Evolutionary conservation across 2,329 filamentous ascomycete genomes (phyloP), one percentile per base, ranked within the genome.

Genomic region (Aspergillus brasiliensis): DNA sequence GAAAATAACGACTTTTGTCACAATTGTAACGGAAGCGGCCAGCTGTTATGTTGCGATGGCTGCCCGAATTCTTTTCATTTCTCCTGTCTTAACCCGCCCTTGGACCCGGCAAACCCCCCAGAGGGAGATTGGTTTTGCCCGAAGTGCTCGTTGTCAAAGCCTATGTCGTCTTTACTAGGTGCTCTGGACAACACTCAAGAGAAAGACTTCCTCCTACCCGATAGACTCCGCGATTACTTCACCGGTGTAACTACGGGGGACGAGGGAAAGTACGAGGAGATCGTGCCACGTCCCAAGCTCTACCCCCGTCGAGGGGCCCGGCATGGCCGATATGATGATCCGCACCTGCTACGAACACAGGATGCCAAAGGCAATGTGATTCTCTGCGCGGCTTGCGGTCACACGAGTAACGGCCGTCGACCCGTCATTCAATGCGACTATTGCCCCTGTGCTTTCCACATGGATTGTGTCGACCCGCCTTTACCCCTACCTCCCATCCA

Each of bases 1-100:
- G 89, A 97, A 63, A 96, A 96, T 75, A 91, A 95, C 75, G 94
- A 98, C 75, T 89, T 90, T 72, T 99, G 94, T 80, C 89, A 89
- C 62, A 87, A 92, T 48, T 99, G 95, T 78, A 87, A 89, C 70
- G 90, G 90, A 64, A 90, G 87, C 66, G 94, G 94, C 59, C 87
- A 92, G 67, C 85, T 99, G 64, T 84, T 98, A 65, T 97, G 93
- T 78, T 99, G 95, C 77, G 95, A 98, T 79, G 91, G 90, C 63
- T 99, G 95, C 78, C 86, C 89, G 62, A 87, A 91, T 66, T 91
- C 93, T 5, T 97, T 96, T 77, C 95, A 98, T 77, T 92, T 95
- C 73, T 84, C 86, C 61, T 98, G 95, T 75, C 86, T 95, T 66
- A 90, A 96, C 75, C 92, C 94, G 62, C 89, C 91, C 40, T 81